These are phyloP conservation scores for Spirogloea muscicola DNA, from an alignment of 139 green algal genomes.

Conservation along the genomic window DNA sequence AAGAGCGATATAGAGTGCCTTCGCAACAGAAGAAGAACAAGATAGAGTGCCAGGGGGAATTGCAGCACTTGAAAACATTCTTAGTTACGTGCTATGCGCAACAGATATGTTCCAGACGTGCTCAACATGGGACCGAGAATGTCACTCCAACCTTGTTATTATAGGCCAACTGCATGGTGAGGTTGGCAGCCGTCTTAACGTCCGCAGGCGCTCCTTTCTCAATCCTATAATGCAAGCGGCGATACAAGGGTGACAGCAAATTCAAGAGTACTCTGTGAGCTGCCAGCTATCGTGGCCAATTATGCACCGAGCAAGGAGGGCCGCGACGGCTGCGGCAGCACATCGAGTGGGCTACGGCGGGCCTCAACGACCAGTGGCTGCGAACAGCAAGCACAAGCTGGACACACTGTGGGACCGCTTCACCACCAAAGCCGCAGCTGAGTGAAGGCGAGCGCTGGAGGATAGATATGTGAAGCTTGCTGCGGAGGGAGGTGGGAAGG, in stretches of 20 bases:
- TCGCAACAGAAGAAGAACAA: neutral
- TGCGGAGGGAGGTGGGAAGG: neutral
- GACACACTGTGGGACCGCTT: too few species aligned
- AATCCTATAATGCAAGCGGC: conserved; percentile 32
- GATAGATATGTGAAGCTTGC: too few species aligned
- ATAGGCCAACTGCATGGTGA: conserved; percentile 69
- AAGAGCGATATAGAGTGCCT: too few species aligned
- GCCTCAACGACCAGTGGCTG: too few species aligned
- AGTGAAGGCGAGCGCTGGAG: neutral
- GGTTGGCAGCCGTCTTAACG: conserved; percentile 79
- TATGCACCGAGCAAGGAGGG: too few species aligned
- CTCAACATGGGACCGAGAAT: neutral
- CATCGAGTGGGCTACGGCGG: neutral
- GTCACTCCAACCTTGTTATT: conserved; percentile 41
- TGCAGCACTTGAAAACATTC: neutral
- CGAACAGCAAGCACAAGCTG: too few species aligned
- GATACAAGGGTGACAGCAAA: neutral
- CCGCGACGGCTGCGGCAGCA: too few species aligned
- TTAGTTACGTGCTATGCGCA: neutral
- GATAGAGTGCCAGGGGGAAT: neutral
- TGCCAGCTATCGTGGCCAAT: neutral
- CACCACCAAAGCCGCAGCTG: neutral
- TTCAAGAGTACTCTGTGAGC: too few species aligned
- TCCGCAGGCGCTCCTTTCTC: conserved; percentile 58
- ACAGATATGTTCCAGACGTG: neutral